These are phyloP conservation scores for Cercospora canescens DNA, from an alignment of 2,329 filamentous ascomycete species.

Conservation along the genomic window DNA sequence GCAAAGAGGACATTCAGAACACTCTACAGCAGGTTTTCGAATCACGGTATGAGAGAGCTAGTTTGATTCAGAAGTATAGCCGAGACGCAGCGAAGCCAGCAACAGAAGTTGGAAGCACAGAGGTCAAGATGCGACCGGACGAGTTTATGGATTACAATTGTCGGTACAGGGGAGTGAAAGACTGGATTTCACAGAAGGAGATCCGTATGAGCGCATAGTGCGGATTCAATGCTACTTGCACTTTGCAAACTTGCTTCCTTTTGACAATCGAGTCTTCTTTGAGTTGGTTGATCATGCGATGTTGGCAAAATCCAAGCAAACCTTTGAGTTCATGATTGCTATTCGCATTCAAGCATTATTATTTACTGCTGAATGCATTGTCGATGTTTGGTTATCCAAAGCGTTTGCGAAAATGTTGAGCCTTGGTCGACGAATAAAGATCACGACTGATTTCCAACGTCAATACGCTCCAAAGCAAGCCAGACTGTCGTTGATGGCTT, in stretches of 20 bases:
- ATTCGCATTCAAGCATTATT: not conserved
- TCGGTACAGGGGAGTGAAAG: constrained; percentile 37
- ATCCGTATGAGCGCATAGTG: not conserved
- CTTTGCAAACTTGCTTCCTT: not conserved
- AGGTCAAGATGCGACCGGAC: constrained; percentile 39
- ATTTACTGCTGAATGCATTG: not conserved
- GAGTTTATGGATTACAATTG: constrained; percentile 48
- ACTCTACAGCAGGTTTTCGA: constrained; percentile 29
- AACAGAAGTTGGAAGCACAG: constrained; percentile 35
- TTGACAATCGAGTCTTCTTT: not conserved
- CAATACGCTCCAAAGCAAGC: not conserved
- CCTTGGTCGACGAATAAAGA: too few relatives aligned
- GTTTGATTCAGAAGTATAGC: constrained; percentile 45
- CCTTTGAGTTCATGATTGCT: not conserved
- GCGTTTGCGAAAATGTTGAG: not conserved
- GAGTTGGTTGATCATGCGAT: not conserved
- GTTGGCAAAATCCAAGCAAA: not conserved
- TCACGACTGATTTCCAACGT: not conserved
- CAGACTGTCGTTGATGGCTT: not conserved
- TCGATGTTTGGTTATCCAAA: not conserved
- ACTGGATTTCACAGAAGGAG: constrained; percentile 29
- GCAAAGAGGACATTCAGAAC: constrained; percentile 27
- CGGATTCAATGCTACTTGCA: too few relatives aligned
- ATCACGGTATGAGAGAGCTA: constrained; percentile 41
- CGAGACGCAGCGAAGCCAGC: constrained; percentile 45